A percentile compares a stretch with the other conserved stretches of the same genome.
These are phyloP conservation scores for Limtongozyma cylindracea DNA, from an alignment of 805 yeast genomes.

Conservation along the genomic window DNA sequence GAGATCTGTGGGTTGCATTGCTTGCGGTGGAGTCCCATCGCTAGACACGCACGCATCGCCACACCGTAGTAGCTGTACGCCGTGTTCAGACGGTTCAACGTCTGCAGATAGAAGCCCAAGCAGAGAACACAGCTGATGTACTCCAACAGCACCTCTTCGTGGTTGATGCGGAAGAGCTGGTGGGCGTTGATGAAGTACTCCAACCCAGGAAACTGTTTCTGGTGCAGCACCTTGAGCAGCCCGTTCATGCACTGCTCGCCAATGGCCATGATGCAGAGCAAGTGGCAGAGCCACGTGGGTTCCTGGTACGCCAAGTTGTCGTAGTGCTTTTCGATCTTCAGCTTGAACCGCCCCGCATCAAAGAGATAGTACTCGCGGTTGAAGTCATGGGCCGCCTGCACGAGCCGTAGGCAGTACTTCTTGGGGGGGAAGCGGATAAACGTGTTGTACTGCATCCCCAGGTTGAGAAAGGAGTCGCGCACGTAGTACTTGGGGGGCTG, in stretches of 20 bases:
- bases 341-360: too few species aligned
- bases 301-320: too few species aligned
- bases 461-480: too few species aligned
- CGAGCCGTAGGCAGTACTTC: too few species aligned
- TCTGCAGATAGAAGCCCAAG: constrained; percentile 12
- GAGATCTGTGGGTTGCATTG: too few species aligned
- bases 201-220: constrained; percentile 8
- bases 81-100: constrained; percentile 11
- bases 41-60: constrained; percentile 5
- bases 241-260: too few species aligned
- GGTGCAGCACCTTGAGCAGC: constrained; percentile 2
- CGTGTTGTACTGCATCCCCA: too few species aligned
- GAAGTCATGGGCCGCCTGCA: too few species aligned
- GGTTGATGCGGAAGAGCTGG: constrained; percentile 8
- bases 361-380: too few species aligned
- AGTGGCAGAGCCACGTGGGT: constrained; percentile 6
- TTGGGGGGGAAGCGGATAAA: too few species aligned
- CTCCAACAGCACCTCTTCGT: constrained; percentile 7
- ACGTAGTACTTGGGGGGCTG: too few species aligned
- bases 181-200: constrained; percentile 9
- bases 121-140: constrained; percentile 11
- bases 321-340: too few species aligned
- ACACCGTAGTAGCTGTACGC: constrained; percentile 14
- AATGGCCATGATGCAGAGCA: constrained; percentile 10
- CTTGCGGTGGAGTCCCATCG: not conserved